Evolutionary conservation across 129 eudicot genomes (phyloP), one percentile per base, ranked within the genome.

Genomic region (Artemisia annua): DNA sequence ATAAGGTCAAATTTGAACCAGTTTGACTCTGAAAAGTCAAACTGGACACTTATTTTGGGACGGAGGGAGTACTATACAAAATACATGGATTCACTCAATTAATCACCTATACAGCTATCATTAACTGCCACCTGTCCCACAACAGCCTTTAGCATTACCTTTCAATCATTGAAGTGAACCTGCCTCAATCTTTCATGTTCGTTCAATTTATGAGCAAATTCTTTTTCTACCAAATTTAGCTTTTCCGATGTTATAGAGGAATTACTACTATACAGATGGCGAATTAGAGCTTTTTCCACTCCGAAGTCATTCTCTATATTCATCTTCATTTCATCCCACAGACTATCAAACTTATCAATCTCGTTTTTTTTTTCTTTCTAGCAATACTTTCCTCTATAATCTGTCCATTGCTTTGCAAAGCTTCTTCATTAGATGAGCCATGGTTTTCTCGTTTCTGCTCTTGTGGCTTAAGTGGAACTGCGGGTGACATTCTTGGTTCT

Each of bases 141-240:
- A 3, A 3, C 24, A 59, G 69, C 65, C 55, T 15, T 48, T 13
- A 63, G 52, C 26, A 10, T 70, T 54, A 61, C 56, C 77, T 43
- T 54, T 11, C 55, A 58, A 22, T 78, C 72, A 52, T 52, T 56
- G 52, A 63, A 67, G 14, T 26, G 53, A 54, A 18, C 46, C 50
- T 71, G 72, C 66, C 59, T 71, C 66, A 16, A 13, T 63, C 60
- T 71, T 56, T 63, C 26, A 28, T 22, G 72, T 13, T 78, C 72
- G 53, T 62, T 66, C 51, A 78, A 12, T 12, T 46, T 70, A 15
- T 63, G 26, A 15, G 67, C 53, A 71, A 43, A 54, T 44, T 71
- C 67, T 44, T 59, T 64, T 4, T 71, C 77, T 64, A 16, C 43
- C 4, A 2, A 2, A 7, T 63, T 46, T 11, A 78, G 15, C 20